Percentiles rank a stretch among this genome's conserved stretches.
phyloP scores from a whole-genome alignment of 2,329 filamentous ascomycete species.

The Onygena corvina region DNA sequence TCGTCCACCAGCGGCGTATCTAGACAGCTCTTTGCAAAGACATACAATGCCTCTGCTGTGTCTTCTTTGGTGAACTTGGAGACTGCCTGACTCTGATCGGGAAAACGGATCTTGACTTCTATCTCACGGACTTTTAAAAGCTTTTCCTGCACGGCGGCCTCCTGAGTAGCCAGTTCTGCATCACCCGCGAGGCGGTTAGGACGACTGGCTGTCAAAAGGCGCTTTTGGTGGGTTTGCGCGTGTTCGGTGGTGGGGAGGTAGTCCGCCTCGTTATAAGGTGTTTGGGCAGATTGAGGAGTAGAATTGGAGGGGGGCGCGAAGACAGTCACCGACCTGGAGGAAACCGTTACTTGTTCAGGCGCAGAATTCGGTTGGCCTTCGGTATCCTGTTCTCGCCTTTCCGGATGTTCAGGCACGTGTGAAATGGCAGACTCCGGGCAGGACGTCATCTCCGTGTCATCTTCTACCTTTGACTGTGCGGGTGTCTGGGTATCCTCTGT shows the following conservation, averaged over 20 bases:
- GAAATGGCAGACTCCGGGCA: conserved; percentile 5
- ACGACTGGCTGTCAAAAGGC: conserved; percentile 62
- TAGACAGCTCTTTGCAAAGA: conserved; percentile 61
- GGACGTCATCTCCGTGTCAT: conserved; percentile 10
- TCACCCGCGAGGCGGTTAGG: conserved; percentile 75
- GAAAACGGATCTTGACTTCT: conserved; percentile 70
- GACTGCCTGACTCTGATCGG: conserved; percentile 68
- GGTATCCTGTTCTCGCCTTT: conserved; percentile 1
- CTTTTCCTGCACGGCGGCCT: conserved; percentile 52
- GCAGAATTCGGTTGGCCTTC: conserved; percentile 6
- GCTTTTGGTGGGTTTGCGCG: conserved; percentile 63
- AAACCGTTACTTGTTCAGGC: conserved; percentile 30
- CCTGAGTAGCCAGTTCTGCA: conserved; percentile 61
- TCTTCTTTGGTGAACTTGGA: conserved; percentile 57
- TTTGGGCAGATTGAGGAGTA: conserved; percentile 62
- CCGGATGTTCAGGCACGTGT: neutral
- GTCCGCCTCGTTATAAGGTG: conserved; percentile 56
- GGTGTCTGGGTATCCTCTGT: conserved; percentile 12
- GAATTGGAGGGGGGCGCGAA: conserved; percentile 65
- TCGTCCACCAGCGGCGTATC: conserved; percentile 43
- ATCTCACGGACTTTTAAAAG: conserved; percentile 56
- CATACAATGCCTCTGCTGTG: conserved; percentile 60
- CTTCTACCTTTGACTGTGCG: conserved; percentile 10
- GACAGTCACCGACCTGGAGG: conserved; percentile 45
- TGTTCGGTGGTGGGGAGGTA: conserved; percentile 75